Evolutionary conservation across 2,329 filamentous ascomycete species (phyloP), one percentile per base, ranked within the genome.

Genomic region (Cladophialophora yegresii): DNA sequence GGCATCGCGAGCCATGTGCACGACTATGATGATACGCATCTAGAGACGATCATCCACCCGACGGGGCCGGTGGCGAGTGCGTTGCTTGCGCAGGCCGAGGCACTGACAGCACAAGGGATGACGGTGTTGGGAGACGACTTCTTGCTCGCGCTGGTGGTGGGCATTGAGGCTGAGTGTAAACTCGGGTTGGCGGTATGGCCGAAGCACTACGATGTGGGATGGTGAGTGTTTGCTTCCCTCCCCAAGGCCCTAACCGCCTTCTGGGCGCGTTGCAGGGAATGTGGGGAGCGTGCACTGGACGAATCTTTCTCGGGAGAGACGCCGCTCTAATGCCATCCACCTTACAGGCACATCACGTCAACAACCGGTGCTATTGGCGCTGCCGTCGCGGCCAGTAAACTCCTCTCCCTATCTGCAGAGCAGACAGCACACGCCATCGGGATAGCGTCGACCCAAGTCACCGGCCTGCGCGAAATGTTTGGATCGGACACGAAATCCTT

Each of bases 1-100:
- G 83, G 83, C 28, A 83, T 85, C 50, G 80, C 82, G 12, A 83
- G 80, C 32, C 82, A 85, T 65, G 81, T 84, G 3, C 80, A 85
- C 62, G 82, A 85, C 69, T 85, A 84, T 70, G 83, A 85, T 65
- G 82, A 85, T 70, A 85, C 82, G 0, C 83, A 85, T 67, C 75
- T 84, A 0, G 81, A 82, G 54, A 84, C 81, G 4, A 82, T 85
- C 66, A 85, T 85, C 51, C 83, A 85, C 67, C 83, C 83, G 0
- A 78, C 82, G 0, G 82, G 83, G 0, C 80, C 82, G 0, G 80
- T 85, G 0, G 80, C 81, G 1, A 79, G 76, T 47, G 83, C 83
- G 0, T 70, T 85, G 1, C 75, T 85, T 2, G 80, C 83, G 1
- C 76, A 80, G 13, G 76, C 79, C 0, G 80, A 84, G 66, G 77